Evolutionary conservation across 2,329 filamentous ascomycete species (phyloP).

Genomic region (Meredithiella fracta): DNA sequence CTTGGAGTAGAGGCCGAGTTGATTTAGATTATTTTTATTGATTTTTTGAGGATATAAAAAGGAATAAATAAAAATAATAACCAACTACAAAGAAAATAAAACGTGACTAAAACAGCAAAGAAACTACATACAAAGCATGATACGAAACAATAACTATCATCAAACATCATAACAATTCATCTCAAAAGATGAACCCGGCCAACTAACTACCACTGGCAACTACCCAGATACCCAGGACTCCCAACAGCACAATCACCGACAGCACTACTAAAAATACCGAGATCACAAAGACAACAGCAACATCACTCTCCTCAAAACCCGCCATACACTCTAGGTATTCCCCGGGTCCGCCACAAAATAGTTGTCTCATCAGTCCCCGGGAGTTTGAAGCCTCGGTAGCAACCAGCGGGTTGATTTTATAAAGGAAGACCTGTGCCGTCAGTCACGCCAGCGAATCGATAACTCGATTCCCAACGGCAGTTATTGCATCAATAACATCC

Average conservation of each 20-base stretch:
- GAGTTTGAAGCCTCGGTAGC: slow-evolving; percentile 9
- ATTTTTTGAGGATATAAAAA: neutral
- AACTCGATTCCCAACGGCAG: too few species aligned
- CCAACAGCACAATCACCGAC: neutral
- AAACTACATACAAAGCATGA: slow-evolving; percentile 1
- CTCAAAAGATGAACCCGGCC: neutral
- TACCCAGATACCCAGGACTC: neutral
- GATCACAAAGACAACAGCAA: neutral
- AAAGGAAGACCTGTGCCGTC: neutral
- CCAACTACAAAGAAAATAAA: neutral
- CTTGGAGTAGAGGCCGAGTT: slow-evolving; percentile 7
- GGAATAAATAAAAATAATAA: neutral
- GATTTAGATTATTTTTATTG: slow-evolving; percentile 5
- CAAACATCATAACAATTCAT: neutral
- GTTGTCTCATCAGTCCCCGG: slow-evolving; percentile 1
- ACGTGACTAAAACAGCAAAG: neutral
- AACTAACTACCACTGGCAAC: neutral
- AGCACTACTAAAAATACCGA: neutral
- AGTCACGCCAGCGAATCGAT: neutral
- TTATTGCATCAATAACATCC: too few species aligned
- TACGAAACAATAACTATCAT: neutral
- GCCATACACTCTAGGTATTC: neutral
- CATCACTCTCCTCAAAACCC: neutral
- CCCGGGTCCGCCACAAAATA: neutral
- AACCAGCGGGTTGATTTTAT: slow-evolving; percentile 1